Percentiles rank a stretch among this genome's conserved stretches.
Evolutionary conservation across 768 basidiomycete genomes (phyloP).

Genomic region (Lactarius akahatsu): DNA sequence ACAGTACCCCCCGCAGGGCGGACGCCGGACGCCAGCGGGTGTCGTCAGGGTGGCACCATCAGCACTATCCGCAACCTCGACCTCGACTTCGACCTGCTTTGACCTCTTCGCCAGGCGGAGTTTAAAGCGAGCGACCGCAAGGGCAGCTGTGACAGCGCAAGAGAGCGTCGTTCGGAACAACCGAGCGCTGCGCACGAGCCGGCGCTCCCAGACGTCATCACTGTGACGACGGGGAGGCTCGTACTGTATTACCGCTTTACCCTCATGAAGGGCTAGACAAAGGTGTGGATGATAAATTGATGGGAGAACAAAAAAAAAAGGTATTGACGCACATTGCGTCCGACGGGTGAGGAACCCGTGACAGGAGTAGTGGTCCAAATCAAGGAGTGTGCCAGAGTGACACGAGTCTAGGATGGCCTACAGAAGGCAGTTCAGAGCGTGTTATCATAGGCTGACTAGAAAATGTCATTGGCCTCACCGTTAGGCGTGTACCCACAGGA

Average conservation of each 20-base stretch:
- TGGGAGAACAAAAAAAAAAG: too few species aligned
- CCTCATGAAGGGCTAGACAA: background rate
- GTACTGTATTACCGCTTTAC: background rate
- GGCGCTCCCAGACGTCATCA: background rate
- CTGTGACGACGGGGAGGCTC: background rate
- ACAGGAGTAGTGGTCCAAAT: constrained; percentile 29
- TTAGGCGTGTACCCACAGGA: constrained; percentile 24
- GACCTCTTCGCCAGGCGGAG: background rate
- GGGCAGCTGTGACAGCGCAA: background rate
- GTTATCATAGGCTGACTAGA: background rate
- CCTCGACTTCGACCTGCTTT: background rate
- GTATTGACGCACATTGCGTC: constrained; percentile 1
- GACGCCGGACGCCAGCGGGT: background rate
- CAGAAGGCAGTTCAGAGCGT: background rate
- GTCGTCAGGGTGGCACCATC: background rate
- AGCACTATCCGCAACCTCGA: background rate
- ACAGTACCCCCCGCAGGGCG: constrained; percentile 6
- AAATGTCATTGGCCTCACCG: constrained; percentile 6
- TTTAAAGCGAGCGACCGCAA: background rate
- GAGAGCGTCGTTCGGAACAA: background rate
- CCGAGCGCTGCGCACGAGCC: background rate
- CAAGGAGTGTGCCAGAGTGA: constrained; percentile 28
- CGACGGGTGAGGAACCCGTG: constrained; percentile 15
- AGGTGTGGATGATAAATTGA: too few species aligned
- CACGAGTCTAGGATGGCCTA: constrained; percentile 31